These are phyloP conservation scores for Solanum rostratum DNA, from an alignment of 257 asterid genomes.

Conservation along the genomic window DNA sequence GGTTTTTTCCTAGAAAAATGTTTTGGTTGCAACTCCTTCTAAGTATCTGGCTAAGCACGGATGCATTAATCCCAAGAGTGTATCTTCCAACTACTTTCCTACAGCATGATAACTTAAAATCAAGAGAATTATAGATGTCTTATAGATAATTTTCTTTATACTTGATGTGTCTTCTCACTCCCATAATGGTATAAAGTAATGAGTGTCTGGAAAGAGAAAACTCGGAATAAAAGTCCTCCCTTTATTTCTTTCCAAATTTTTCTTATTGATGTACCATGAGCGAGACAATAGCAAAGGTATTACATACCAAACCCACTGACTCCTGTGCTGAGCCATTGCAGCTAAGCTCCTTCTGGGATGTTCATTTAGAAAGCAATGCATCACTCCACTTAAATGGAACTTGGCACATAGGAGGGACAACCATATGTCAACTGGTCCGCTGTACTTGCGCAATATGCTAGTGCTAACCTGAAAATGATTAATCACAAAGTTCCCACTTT, in stretches of 20 bases:
- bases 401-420: conserved; percentile 36
- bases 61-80: background rate
- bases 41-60: background rate
- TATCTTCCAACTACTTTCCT: background rate
- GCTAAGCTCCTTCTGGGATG: conserved; percentile 49
- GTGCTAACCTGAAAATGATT: conserved; percentile 47
- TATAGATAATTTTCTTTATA: background rate
- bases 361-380: conserved; percentile 55
- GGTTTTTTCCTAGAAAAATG: background rate
- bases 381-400: conserved; percentile 11
- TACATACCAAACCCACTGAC: conserved; percentile 93
- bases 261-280: background rate
- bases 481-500: background rate
- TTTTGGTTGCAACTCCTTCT: background rate
- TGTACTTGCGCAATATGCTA: conserved; percentile 65
- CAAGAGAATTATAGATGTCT: background rate
- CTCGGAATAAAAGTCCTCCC: background rate
- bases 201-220: background rate
- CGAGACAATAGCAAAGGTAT: background rate
- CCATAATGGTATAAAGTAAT: background rate
- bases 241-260: background rate
- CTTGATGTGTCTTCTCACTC: background rate
- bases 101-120: background rate
- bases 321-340: conserved; percentile 85
- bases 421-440: conserved; percentile 78